phyloP scores from a whole-genome alignment of 495 filamentous ascomycete genomes.

The Evansstolkia leycettana region DNA sequence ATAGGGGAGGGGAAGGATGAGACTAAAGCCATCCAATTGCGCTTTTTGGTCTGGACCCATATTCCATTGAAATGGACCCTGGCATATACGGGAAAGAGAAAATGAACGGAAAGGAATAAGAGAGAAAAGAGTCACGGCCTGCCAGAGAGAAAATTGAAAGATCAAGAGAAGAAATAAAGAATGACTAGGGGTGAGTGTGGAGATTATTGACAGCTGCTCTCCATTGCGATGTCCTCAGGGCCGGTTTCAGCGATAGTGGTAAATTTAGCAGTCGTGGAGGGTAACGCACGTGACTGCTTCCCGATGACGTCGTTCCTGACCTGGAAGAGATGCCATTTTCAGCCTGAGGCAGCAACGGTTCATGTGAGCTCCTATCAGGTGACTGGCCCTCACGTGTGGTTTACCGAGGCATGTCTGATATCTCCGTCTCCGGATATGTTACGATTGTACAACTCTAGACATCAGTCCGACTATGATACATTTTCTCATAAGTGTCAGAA shows the following conservation, averaged over 20 bases:
- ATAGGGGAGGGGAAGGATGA: slow-evolving; percentile 75
- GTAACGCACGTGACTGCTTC: no score
- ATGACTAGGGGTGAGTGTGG: slow-evolving; percentile 29
- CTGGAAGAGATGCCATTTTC: no score
- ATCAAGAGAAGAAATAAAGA: slow-evolving; percentile 12
- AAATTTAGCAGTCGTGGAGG: no score
- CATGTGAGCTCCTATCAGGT: no score
- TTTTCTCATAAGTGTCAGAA: no score
- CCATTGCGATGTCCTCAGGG: slow-evolving; percentile 10
- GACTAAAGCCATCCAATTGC: slow-evolving; percentile 73
- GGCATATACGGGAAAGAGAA: slow-evolving; percentile 4
- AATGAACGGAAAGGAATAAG: slow-evolving; percentile 2
- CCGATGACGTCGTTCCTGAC: no score
- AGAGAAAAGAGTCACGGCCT: slow-evolving; percentile 1
- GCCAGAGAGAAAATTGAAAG: not conserved
- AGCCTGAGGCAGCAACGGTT: no score
- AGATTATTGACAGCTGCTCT: not conserved
- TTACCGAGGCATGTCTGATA: no score
- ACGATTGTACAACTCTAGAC: no score
- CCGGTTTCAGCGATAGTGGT: slow-evolving; percentile 8
- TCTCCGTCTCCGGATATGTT: no score
- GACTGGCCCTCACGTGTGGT: no score
- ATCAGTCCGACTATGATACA: no score
- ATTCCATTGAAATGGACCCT: slow-evolving; percentile 39
- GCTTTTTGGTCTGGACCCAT: slow-evolving; percentile 70